phyloP scores from a whole-genome alignment of 208 protist species.

The Trypanosoma avium region DNA sequence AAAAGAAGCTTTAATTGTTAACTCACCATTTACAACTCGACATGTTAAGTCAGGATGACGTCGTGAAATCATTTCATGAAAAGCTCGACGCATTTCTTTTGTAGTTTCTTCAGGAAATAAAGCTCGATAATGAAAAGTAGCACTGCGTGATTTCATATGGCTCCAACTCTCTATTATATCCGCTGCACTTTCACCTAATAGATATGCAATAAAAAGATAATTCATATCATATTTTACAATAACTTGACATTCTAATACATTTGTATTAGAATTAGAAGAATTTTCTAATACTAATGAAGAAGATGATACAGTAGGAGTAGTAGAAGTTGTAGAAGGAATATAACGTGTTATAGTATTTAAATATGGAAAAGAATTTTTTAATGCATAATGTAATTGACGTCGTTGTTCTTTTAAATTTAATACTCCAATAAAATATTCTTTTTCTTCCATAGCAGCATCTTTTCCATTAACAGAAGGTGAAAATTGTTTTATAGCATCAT shows the following conservation, averaged over 20 bases:
- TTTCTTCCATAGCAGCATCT: slow-evolving; percentile 2
- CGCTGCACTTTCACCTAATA: slow-evolving; percentile 33
- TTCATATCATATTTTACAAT: slow-evolving; percentile 33
- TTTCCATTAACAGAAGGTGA: not conserved
- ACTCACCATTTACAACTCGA: slow-evolving; percentile 47
- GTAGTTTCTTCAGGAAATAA: slow-evolving; percentile 28
- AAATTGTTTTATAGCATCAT: slow-evolving; percentile 5
- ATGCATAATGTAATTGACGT: slow-evolving; percentile 24
- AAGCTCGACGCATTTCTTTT: slow-evolving; percentile 59
- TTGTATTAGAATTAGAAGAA: not conserved
- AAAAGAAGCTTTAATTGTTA: slow-evolving; percentile 27
- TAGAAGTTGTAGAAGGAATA: not conserved
- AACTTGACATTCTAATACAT: slow-evolving; percentile 1
- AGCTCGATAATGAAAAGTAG: not conserved
- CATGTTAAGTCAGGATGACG: slow-evolving; percentile 63
- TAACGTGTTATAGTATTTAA: slow-evolving; percentile 34
- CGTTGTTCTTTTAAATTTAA: slow-evolving; percentile 24
- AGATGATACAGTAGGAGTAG: too few species aligned
- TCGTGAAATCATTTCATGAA: slow-evolving; percentile 67
- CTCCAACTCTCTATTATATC: slow-evolving; percentile 39
- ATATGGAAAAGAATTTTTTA: slow-evolving; percentile 49
- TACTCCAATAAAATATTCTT: slow-evolving; percentile 11
- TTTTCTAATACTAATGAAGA: too few species aligned
- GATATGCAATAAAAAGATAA: slow-evolving; percentile 39
- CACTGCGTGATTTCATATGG: not conserved